phyloP scores from a whole-genome alignment of 345 rosid species.

The Murraya koenigii region DNA sequence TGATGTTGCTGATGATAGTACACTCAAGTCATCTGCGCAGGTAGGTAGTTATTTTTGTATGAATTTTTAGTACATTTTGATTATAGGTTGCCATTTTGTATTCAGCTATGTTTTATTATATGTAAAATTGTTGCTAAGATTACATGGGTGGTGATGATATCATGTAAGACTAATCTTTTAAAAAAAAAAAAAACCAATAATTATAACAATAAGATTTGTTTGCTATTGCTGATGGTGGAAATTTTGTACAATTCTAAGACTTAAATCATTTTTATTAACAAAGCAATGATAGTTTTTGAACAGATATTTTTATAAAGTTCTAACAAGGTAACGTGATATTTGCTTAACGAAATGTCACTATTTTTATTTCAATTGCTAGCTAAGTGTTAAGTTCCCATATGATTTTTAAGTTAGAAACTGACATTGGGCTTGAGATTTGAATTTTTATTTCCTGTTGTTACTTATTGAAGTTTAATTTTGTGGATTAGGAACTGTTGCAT shows the following conservation, averaged over 20 bases:
- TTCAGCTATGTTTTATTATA: neutral
- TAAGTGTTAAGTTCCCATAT: neutral
- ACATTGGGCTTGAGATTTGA: neutral
- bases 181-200: neutral
- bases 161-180: neutral
- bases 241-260: neutral
- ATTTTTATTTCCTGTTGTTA: neutral
- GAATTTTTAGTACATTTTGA: neutral
- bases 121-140: constrained; percentile 1
- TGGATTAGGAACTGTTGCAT: constrained; percentile 36
- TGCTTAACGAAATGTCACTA: neutral
- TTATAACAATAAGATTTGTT: neutral
- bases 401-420: neutral
- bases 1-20: constrained; percentile 28
- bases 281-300: neutral
- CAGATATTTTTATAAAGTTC: too few species aligned
- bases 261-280: neutral
- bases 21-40: constrained; percentile 23
- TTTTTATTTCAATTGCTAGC: neutral
- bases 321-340: neutral
- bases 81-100: neutral
- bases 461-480: neutral
- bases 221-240: neutral
- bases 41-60: constrained; percentile 20
- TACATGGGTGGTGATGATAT: neutral